Base-by-base conservation (phyloP, 768 basidiomycete species). In the Roridomyces roridus region DNA sequence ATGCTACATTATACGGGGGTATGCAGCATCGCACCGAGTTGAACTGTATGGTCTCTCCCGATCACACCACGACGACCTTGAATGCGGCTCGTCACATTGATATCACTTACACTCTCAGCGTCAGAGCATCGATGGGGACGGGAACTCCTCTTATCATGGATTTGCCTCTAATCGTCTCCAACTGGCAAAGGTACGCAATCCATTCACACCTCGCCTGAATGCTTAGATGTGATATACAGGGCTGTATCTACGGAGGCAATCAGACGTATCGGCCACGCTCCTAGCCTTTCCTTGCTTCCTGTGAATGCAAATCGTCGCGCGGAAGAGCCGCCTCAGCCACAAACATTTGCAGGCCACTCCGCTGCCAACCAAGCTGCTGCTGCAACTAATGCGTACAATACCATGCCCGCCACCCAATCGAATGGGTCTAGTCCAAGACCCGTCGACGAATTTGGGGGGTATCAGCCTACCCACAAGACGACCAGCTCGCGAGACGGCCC, bases 11-110 rank as follows among this genome's bases (percentile, higher is more conserved):
- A 60, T 88, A 87, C 64, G 87, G 87, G 15, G 92, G 88, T 5
- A 81, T 82, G 20, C 82, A 84, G 53, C 85, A 89, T 65, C 85
- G 83, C 53, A 85, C 86, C 4, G 94, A 96, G 67, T 75, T 96
- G 41, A 79, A 75, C 9, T 89, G 89, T 62, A 76, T 80, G 63
- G 80, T 97, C 28, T 86, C 89, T 0, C 76, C 81, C 8, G 84
- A 85, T 23, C 91, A 94, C 64, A 89, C 89, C 12, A 88, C 91
- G 8, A 87, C 92, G 24, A 89, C 94, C 10, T 76, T 95, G 62
- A 92, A 87, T 52, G 82, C 89, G 10, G 94, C 92, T 12, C 76
- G 91, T 56, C 88, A 93, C 67, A 89, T 96, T 51, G 93, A 96
- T 66, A 87, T 96, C 43, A 88, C 84, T 0, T 96, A 96, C 71